Conservation (phyloP, 768 basidiomycete species). For the Cystobasidiopsis lactophilus region DNA sequence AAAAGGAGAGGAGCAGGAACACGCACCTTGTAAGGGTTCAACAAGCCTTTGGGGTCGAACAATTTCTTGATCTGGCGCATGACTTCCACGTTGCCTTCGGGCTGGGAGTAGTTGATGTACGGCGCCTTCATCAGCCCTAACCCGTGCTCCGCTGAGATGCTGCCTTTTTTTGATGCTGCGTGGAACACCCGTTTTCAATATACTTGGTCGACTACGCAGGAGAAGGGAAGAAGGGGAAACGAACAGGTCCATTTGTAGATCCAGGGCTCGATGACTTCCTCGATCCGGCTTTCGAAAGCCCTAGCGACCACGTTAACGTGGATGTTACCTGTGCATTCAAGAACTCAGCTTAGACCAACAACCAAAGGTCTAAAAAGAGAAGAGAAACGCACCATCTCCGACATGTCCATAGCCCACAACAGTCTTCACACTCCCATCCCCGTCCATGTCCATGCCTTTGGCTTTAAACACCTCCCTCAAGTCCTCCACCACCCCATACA, state of each 20-base stretch:
- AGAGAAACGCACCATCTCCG: conserved; percentile 55
- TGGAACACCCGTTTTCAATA: neutral
- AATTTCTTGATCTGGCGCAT: conserved; percentile 77
- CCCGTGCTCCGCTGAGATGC: conserved; percentile 91
- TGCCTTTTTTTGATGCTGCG: conserved; percentile 35
- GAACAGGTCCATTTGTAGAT: conserved; percentile 41
- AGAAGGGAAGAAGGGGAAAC: neutral
- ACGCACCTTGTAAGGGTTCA: conserved; percentile 22
- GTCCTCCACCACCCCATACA: conserved; percentile 66
- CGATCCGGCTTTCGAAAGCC: conserved; percentile 58
- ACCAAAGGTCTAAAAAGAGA: neutral
- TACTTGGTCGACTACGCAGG: neutral
- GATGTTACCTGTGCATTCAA: conserved; percentile 47
- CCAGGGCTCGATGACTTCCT: conserved; percentile 76
- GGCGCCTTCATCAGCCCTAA: conserved; percentile 89
- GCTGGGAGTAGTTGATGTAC: conserved; percentile 72
- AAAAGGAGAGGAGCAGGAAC: neutral
- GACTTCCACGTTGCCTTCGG: conserved; percentile 48
- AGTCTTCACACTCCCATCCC: conserved; percentile 37
- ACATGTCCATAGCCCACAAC: conserved; percentile 91
- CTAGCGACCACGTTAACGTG: conserved; percentile 78
- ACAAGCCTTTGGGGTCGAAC: conserved; percentile 75
- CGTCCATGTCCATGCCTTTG: conserved; percentile 20
- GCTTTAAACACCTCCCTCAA: conserved; percentile 45
- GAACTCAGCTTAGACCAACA: neutral